Conservation (phyloP, 306 rosid species). For the Comarum palustre region DNA sequence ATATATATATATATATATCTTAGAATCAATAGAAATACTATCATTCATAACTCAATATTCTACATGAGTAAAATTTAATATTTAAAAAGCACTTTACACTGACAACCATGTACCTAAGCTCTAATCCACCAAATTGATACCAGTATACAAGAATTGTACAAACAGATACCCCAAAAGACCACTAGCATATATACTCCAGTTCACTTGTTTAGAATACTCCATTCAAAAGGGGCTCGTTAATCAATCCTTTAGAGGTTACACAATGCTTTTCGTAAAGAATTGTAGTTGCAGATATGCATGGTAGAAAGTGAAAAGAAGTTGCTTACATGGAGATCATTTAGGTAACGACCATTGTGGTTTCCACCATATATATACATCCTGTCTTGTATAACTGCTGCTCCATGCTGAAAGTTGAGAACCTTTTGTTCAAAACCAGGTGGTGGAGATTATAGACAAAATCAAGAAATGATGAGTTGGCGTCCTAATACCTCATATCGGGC, state of each 20-base stretch:
- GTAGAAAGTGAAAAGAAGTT: conserved; percentile 21
- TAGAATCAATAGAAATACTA: background rate
- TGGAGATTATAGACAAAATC: conserved; percentile 6
- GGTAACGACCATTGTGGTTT: conserved; percentile 97
- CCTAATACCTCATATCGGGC: conserved; percentile 81
- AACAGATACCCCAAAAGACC: background rate
- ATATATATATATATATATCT: background rate
- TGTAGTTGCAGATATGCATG: conserved; percentile 1
- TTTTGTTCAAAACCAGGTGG: conserved; percentile 33
- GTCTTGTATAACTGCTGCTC: conserved; percentile 80
- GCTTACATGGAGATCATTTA: conserved; percentile 83
- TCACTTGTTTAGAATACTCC: conserved; percentile 9
- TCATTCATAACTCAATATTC: background rate
- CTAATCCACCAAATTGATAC: background rate
- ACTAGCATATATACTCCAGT: background rate
- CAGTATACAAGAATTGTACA: background rate
- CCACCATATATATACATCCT: conserved; percentile 93
- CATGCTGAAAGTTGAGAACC: conserved; percentile 61
- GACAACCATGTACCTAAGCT: background rate
- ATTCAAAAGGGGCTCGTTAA: too few species aligned
- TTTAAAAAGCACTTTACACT: background rate
- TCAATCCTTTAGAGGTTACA: too few species aligned
- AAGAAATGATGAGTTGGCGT: conserved; percentile 15
- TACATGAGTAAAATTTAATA: background rate
- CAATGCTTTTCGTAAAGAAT: too few species aligned